Evolutionary conservation across 306 rosid genomes (phyloP).

Genomic region (Vigna hirtella): DNA sequence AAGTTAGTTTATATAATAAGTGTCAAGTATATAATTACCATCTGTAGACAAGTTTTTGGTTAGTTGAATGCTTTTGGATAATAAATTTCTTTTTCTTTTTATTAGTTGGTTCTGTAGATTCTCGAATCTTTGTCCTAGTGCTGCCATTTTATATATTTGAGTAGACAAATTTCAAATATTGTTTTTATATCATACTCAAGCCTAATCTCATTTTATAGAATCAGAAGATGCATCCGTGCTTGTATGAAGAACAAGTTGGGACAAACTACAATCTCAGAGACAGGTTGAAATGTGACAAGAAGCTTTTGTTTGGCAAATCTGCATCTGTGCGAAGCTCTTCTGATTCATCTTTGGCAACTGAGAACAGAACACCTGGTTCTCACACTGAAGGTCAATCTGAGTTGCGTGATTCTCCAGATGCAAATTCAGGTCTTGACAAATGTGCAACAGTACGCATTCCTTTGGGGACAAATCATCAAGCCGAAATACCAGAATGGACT

Average conservation of each 20-base stretch:
- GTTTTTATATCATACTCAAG: constrained; percentile 27
- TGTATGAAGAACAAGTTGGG: constrained; percentile 66
- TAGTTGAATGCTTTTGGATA: constrained; percentile 14
- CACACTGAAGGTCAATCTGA: constrained; percentile 36
- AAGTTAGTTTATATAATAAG: constrained; percentile 10
- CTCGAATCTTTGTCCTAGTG: constrained; percentile 15
- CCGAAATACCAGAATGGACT: constrained; percentile 71
- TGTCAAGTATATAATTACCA: neutral
- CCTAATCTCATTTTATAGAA: constrained; percentile 55
- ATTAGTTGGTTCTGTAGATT: constrained; percentile 18
- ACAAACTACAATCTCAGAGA: constrained; percentile 72
- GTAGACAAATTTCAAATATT: constrained; percentile 13
- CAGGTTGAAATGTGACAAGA: constrained; percentile 52
- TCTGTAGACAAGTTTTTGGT: constrained; percentile 7
- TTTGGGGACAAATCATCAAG: constrained; percentile 64
- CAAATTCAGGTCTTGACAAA: constrained; percentile 28
- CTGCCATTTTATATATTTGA: constrained; percentile 22
- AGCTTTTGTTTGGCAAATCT: constrained; percentile 40
- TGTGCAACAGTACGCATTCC: constrained; percentile 40
- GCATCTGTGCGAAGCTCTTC: constrained; percentile 43
- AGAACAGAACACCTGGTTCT: constrained; percentile 42
- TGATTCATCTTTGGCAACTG: constrained; percentile 41
- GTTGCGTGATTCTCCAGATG: constrained; percentile 39
- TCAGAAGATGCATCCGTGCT: constrained; percentile 76
- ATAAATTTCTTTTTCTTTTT: constrained; percentile 6